Conservation (phyloP, 495 filamentous ascomycete genomes). For the Aspergillus diversus region DNA sequence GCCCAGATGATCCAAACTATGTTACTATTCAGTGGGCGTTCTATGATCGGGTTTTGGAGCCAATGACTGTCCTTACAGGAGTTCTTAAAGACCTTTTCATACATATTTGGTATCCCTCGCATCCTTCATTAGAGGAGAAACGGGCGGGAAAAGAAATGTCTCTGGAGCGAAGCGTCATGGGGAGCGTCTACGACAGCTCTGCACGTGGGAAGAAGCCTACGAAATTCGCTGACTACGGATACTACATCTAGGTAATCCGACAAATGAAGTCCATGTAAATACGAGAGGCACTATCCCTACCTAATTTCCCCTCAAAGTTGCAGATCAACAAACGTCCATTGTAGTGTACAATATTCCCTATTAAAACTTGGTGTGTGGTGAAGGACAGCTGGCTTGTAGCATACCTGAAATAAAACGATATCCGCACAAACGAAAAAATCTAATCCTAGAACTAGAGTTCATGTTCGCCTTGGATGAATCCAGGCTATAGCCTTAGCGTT, state of each 20-base stretch:
- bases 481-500: too few relatives aligned
- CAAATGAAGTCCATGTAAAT: not conserved
- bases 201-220: not conserved
- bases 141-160: not conserved
- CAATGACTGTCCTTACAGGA: not conserved
- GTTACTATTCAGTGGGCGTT: not conserved
- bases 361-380: too few relatives aligned
- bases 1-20: not conserved
- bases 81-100: not conserved
- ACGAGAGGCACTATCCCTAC: not conserved
- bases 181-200: not conserved
- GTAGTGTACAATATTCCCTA: too few relatives aligned
- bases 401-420: too few relatives aligned
- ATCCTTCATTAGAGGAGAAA: not conserved
- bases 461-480: too few relatives aligned
- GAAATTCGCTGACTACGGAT: not conserved
- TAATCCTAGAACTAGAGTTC: too few relatives aligned
- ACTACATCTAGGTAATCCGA: too few relatives aligned
- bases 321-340: too few relatives aligned
- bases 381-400: too few relatives aligned
- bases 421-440: too few relatives aligned
- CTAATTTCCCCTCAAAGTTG: too few relatives aligned
- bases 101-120: not conserved
- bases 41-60: not conserved
- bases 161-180: not conserved